phyloP scores from a whole-genome alignment of 495 filamentous ascomycete species.

The Pyronema omphalodes region DNA sequence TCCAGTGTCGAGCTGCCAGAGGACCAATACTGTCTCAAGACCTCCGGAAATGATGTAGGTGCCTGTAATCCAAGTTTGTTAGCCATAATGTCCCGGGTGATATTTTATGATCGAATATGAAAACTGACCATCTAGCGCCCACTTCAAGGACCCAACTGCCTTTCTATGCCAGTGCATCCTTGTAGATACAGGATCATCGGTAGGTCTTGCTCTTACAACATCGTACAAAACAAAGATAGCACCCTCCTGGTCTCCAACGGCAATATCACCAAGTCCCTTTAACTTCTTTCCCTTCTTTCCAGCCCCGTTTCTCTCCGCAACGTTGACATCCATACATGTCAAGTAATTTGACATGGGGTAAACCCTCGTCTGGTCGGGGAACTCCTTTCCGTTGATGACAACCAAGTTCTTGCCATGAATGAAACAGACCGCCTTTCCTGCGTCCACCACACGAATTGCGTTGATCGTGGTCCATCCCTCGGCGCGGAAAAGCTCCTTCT shows the following conservation, averaged over 20 bases:
- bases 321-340: slow-evolving; percentile 35
- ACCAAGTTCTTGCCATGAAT: neutral
- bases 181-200: slow-evolving; percentile 15
- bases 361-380: neutral
- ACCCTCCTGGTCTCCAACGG: slow-evolving; percentile 53
- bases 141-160: slow-evolving; percentile 61
- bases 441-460: neutral
- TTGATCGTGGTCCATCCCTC: neutral
- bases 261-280: slow-evolving; percentile 40
- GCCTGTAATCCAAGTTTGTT: slow-evolving; percentile 35
- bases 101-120: neutral
- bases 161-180: slow-evolving; percentile 85
- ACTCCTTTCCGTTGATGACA: neutral
- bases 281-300: slow-evolving; percentile 20
- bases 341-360: slow-evolving; percentile 15
- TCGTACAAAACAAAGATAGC: slow-evolving; percentile 54
- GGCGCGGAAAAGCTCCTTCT: neutral
- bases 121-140: slow-evolving; percentile 69
- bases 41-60: slow-evolving; percentile 92
- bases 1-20: slow-evolving; percentile 89
- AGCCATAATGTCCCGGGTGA: neutral
- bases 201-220: slow-evolving; percentile 34
- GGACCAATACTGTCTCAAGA: slow-evolving; percentile 67
- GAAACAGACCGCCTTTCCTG: neutral
- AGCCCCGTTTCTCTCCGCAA: slow-evolving; percentile 18